Percentiles rank a stretch among this genome's conserved stretches.
These are phyloP conservation scores for Malus orientalis DNA, from an alignment of 306 rosid species.

Conservation along the genomic window DNA sequence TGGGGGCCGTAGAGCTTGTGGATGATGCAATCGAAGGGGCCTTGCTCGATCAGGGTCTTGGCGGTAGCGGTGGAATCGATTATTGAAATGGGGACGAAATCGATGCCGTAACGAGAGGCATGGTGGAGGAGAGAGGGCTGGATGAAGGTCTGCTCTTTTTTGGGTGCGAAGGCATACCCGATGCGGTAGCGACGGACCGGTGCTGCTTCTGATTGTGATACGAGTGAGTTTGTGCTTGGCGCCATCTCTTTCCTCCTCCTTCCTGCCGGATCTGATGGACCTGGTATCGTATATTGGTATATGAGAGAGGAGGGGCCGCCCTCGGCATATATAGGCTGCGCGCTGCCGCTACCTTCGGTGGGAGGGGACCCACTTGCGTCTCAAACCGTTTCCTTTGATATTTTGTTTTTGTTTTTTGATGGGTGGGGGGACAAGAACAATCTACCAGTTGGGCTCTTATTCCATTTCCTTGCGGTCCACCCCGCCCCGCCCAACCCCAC, in stretches of 20 bases:
- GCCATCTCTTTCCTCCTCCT: background rate
- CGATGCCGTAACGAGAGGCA: conserved; percentile 18
- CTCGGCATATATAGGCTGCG: background rate
- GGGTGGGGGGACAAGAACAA: too few species aligned
- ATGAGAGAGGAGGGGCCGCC: background rate
- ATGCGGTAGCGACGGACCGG: conserved; percentile 1
- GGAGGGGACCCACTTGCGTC: too few species aligned
- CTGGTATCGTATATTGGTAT: too few species aligned
- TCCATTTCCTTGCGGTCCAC: too few species aligned
- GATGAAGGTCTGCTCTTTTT: conserved; percentile 19
- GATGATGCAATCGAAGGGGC: conserved; percentile 29
- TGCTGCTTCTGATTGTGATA: background rate
- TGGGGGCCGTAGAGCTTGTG: conserved; percentile 20
- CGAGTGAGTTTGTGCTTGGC: background rate
- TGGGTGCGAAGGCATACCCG: conserved; percentile 19
- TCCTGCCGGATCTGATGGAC: background rate
- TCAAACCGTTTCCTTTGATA: too few species aligned
- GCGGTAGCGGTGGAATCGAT: background rate
- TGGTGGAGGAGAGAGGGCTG: conserved; percentile 11
- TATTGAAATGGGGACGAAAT: conserved; percentile 5
- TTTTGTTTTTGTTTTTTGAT: too few species aligned
- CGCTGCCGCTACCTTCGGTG: too few species aligned
- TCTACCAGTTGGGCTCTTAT: too few species aligned
- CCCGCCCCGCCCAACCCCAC: too few species aligned
- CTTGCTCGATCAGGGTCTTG: conserved; percentile 16